phyloP scores from a whole-genome alignment of 495 filamentous ascomycete genomes.

The Penicillium lividum region DNA sequence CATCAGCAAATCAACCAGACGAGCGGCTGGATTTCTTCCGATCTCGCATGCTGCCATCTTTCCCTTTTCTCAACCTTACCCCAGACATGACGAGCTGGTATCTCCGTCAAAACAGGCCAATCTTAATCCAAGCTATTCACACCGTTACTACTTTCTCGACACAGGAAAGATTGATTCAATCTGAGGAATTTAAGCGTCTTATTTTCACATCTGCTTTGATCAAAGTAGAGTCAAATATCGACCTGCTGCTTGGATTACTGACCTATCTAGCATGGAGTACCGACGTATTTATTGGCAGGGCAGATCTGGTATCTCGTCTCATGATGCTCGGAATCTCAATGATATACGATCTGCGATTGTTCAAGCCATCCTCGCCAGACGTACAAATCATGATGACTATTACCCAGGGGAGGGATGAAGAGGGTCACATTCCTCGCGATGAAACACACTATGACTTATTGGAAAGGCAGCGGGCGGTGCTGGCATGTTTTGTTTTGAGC shows the following conservation, averaged over 20 bases:
- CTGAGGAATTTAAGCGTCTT: slow-evolving; percentile 26
- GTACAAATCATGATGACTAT: slow-evolving; percentile 28
- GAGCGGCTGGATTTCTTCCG: slow-evolving; percentile 40
- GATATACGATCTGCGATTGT: slow-evolving; percentile 28
- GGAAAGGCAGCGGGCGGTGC: slow-evolving; percentile 27
- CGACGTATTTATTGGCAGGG: slow-evolving; percentile 33
- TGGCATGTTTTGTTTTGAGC: slow-evolving; percentile 35
- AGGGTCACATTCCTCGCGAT: slow-evolving; percentile 5
- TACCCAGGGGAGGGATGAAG: slow-evolving; percentile 25
- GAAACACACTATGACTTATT: slow-evolving; percentile 20
- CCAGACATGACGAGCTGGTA: slow-evolving; percentile 24
- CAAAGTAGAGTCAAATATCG: slow-evolving; percentile 28
- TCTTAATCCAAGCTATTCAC: slow-evolving; percentile 28
- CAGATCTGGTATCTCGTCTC: slow-evolving; percentile 28
- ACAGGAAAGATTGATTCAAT: slow-evolving; percentile 18
- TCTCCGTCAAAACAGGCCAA: slow-evolving; percentile 26
- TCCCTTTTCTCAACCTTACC: slow-evolving; percentile 43
- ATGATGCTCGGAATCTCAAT: slow-evolving; percentile 36
- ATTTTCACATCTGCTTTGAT: slow-evolving; percentile 26
- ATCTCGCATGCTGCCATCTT: slow-evolving; percentile 37
- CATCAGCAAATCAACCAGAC: slow-evolving; percentile 35
- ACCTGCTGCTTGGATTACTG: slow-evolving; percentile 30
- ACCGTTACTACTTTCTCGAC: slow-evolving; percentile 29
- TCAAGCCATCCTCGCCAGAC: slow-evolving; percentile 26
- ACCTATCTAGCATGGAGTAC: slow-evolving; percentile 37